phyloP scores from a whole-genome alignment of 768 basidiomycete species.

The Neoboletus magnificus region DNA sequence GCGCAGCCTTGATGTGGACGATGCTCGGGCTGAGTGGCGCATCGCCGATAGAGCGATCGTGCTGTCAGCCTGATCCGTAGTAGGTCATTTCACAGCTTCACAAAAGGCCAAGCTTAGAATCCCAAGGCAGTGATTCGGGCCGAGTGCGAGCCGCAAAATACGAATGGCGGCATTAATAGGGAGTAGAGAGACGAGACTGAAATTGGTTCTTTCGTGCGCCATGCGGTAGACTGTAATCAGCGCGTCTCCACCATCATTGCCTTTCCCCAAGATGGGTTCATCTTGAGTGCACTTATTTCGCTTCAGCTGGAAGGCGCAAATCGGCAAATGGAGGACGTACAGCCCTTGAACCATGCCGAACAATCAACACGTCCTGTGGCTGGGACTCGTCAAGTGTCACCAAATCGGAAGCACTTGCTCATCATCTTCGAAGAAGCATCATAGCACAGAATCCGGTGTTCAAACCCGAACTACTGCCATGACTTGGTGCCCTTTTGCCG shows the following conservation, averaged over 20 bases:
- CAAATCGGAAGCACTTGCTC: neutral
- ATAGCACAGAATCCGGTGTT: neutral
- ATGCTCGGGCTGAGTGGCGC: conserved; percentile 65
- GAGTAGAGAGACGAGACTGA: neutral
- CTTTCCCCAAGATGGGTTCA: neutral
- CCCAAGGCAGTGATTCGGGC: conserved; percentile 5
- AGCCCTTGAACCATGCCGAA: neutral
- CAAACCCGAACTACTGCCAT: neutral
- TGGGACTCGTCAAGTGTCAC: neutral
- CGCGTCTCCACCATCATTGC: conserved; percentile 5
- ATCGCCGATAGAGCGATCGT: conserved; percentile 51
- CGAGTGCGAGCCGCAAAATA: neutral
- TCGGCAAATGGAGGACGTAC: neutral
- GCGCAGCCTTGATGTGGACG: conserved; percentile 57
- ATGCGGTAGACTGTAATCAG: neutral
- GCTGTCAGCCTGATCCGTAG: conserved; percentile 36
- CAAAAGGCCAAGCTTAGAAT: neutral
- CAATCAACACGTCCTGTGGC: neutral
- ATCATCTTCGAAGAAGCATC: neutral
- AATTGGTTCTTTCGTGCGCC: neutral
- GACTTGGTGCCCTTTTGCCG: neutral
- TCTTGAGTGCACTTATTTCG: neutral
- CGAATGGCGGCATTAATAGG: neutral
- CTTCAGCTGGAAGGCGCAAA: neutral
- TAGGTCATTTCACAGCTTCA: neutral